phyloP scores from a whole-genome alignment of 768 basidiomycete species.

The Pisolithus albus region DNA sequence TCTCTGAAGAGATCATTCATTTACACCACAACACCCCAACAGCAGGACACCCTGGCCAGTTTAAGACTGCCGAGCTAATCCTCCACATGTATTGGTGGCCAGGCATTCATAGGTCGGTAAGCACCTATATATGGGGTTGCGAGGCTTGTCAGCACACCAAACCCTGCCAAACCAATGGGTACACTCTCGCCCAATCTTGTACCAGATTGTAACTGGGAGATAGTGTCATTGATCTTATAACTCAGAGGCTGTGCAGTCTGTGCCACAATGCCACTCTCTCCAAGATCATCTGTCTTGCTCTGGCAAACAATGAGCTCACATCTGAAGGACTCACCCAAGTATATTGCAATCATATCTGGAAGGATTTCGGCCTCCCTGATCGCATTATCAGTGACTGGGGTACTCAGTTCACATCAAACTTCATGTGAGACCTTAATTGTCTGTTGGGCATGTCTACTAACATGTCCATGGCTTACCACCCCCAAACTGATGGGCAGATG shows the following conservation, averaged over 20 bases:
- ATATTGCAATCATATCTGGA: conserved; percentile 19
- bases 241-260: not conserved
- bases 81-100: no score
- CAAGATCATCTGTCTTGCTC: conserved; percentile 1
- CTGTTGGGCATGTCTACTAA: conserved; percentile 28
- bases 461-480: conserved; percentile 37
- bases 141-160: conserved; percentile 1
- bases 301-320: not conserved
- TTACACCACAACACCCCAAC: no score
- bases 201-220: not conserved
- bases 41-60: no score
- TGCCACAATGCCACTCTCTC: conserved; percentile 1
- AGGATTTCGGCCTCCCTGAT: conserved; percentile 21
- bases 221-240: not conserved
- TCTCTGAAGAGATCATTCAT: no score
- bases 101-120: no score
- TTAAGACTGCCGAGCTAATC: no score
- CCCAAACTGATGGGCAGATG: conserved; percentile 12
- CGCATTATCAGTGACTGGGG: conserved; percentile 24
- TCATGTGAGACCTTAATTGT: conserved; percentile 25
- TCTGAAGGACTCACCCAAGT: conserved; percentile 13
- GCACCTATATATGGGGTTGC: conserved; percentile 1
- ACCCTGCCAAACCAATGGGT: not conserved
- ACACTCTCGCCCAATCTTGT: not conserved
- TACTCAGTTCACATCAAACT: conserved; percentile 22